Base-by-base conservation (phyloP, 352 stramenopile species). In the Phytophthora melonis region DNA sequence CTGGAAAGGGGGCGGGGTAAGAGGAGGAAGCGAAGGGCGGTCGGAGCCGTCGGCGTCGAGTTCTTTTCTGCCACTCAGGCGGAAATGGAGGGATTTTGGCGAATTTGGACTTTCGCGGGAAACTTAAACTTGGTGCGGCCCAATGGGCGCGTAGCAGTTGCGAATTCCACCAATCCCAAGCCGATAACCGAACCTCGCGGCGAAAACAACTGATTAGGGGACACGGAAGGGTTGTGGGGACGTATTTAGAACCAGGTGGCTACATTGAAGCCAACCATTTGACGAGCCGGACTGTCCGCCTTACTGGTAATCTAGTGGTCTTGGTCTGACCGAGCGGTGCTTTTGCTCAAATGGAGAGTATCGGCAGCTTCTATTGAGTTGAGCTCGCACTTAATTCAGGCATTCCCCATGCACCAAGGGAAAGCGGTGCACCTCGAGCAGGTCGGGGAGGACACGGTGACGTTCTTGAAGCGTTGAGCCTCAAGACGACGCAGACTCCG, bases 21-120 rank as follows among this genome's bases (percentile, higher is more conserved):
- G 19, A 16, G 58, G 32, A 73, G 53, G 52, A 41, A 61, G 52
- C 36, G 30, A 58, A 18, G 58, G 68, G 66, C 52, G 47, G 68
- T 80, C 55, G 66, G 68, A 71, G 62, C 63, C 63, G 68, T 80
- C 70, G 73, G 63, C 45, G 77, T 81, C 77, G 70, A 82, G 76
- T 84, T 84, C 57, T 82, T 77, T 84, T 82, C 77, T 84, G 77
- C 71, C 69, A 80, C 16, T 72, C 63, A 74, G 21, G 39, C 23
- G 39, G 43, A 58, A 70, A 39, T 63, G 27, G 23, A 56, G 41
- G 21, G 43, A 49, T 68, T 75, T 78, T 74, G 70, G 43, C 43
- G 55, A 59, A 70, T 75, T 77, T 80, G 53, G 70, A 66, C 39
- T 69, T 73, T 77, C 63, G 63, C 68, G 53, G 53, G 60, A 74